phyloP scores from a whole-genome alignment of 495 filamentous ascomycete genomes.

The Astrocystis sublimbata region DNA sequence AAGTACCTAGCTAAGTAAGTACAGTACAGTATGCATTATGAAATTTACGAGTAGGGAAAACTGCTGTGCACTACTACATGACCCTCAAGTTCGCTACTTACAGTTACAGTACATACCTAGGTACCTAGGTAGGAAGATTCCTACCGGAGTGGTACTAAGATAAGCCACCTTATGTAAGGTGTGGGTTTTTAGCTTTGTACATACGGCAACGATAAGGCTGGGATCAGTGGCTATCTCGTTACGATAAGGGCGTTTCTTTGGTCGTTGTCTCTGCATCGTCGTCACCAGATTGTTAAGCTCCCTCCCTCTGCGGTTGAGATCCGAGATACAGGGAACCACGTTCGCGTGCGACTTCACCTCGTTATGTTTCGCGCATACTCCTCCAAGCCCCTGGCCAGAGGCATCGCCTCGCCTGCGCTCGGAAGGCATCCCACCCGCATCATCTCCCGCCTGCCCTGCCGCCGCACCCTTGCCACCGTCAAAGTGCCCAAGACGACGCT shows the following conservation, averaged over 20 bases:
- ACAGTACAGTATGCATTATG: no score
- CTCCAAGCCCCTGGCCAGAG: slow-evolving; percentile 25
- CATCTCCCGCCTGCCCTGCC: slow-evolving; percentile 20
- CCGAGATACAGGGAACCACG: background rate
- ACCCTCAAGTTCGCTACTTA: no score
- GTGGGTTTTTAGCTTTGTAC: background rate
- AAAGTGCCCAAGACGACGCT: no score
- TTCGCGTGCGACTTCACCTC: background rate
- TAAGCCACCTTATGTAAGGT: background rate
- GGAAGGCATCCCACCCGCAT: slow-evolving; percentile 15
- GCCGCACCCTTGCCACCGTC: slow-evolving; percentile 30
- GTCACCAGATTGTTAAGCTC: slow-evolving; percentile 8
- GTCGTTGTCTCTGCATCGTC: slow-evolving; percentile 7
- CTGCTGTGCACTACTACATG: no score
- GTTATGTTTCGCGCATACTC: slow-evolving; percentile 33
- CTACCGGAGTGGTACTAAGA: no score
- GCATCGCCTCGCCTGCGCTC: slow-evolving; percentile 26
- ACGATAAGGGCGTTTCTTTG: slow-evolving; percentile 9
- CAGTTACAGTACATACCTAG: no score
- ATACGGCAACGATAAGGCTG: background rate
- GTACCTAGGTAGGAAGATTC: no score
- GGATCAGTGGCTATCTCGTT: background rate
- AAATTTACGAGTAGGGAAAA: no score
- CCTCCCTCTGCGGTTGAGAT: background rate
- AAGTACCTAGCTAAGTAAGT: no score